Evolutionary conservation across 768 basidiomycete genomes (phyloP).

Genomic region (Russula brevipes): DNA sequence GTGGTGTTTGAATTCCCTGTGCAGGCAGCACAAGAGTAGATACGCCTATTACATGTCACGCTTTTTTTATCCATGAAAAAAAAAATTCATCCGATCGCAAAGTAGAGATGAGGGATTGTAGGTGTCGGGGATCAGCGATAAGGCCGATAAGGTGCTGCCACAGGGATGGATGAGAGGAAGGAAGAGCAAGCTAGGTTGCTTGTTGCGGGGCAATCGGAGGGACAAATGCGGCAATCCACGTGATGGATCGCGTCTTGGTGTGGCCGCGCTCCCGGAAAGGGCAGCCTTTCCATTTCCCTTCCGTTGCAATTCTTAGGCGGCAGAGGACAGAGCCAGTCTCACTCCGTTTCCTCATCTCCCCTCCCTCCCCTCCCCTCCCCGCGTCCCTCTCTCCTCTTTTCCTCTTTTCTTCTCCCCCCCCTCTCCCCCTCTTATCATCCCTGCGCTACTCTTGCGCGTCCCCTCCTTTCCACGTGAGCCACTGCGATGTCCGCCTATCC

Average conservation of each 20-base stretch:
- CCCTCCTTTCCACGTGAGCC: conserved; percentile 24
- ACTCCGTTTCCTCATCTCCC: conserved; percentile 31
- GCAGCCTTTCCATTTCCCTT: neutral
- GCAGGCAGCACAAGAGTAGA: conserved; percentile 52
- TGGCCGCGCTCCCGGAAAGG: neutral
- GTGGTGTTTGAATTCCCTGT: conserved; percentile 92
- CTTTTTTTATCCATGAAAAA: neutral
- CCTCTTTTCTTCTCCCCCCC: conserved; percentile 18
- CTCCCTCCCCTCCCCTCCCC: conserved; percentile 31
- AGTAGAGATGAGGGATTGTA: neutral
- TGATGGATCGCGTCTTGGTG: neutral
- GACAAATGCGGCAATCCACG: neutral
- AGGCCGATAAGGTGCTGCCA: neutral
- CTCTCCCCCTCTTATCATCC: conserved; percentile 31
- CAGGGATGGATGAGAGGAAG: neutral
- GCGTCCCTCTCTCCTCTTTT: conserved; percentile 24
- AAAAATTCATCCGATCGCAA: conserved; percentile 1
- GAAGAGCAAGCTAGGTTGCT: neutral
- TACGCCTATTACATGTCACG: conserved; percentile 1
- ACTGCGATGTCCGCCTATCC: conserved; percentile 52
- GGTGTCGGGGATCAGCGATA: neutral
- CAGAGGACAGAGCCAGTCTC: conserved; percentile 26
- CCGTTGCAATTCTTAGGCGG: too few relatives aligned
- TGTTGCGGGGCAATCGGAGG: neutral
- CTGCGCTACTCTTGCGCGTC: conserved; percentile 41